phyloP scores from a whole-genome alignment of 352 stramenopile species.

The Globisporangium heterothallicum region DNA sequence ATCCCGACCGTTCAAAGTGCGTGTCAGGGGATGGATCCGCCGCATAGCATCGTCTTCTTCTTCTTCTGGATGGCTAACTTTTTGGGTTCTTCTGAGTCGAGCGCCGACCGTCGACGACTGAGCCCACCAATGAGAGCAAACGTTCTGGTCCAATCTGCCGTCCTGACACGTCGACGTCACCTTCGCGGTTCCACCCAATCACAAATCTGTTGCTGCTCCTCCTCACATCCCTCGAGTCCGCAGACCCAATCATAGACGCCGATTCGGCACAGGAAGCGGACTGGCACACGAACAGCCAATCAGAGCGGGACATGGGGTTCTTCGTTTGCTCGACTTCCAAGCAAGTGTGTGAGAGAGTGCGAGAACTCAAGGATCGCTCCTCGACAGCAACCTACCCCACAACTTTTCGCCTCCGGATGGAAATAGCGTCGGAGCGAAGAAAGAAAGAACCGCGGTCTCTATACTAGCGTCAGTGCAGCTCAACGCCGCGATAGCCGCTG shows the following conservation, averaged over 20 bases:
- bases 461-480: too few species aligned
- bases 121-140: constrained; percentile 4
- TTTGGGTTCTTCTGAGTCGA: constrained; percentile 5
- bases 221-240: too few species aligned
- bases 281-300: constrained; percentile 1
- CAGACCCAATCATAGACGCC: not conserved
- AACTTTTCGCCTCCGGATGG: too few species aligned
- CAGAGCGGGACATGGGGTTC: not conserved
- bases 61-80: constrained; percentile 4
- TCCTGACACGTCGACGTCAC: constrained; percentile 3
- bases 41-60: not conserved
- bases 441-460: too few species aligned
- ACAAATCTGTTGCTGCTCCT: not conserved
- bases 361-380: too few species aligned
- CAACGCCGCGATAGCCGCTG: too few species aligned
- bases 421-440: too few species aligned
- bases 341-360: too few species aligned
- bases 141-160: not conserved
- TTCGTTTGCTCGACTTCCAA: not conserved
- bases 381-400: too few species aligned
- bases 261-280: not conserved
- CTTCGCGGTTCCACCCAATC: not conserved
- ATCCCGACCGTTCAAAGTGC: too few species aligned
- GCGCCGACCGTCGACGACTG: not conserved
- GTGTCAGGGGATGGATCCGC: not conserved